Evolutionary conservation across 805 yeast genomes (phyloP).

Genomic region (Yarrowia sp.): DNA sequence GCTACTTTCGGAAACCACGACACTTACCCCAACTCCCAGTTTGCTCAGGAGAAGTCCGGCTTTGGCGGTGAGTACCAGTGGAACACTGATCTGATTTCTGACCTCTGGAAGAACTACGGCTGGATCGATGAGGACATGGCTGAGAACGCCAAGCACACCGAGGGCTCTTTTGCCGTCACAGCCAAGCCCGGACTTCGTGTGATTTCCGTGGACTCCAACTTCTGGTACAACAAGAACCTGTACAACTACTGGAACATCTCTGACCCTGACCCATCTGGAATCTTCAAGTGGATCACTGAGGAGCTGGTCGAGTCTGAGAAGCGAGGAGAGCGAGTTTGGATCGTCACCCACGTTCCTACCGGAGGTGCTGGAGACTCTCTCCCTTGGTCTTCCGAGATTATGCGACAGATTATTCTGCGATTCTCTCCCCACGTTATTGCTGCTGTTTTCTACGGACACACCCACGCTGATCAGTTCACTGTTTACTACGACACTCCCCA

Average conservation of each 20-base stretch:
- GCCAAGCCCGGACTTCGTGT: constrained; percentile 58
- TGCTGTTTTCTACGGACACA: constrained; percentile 67
- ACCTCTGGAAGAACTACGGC: constrained; percentile 47
- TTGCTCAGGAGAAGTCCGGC: constrained; percentile 53
- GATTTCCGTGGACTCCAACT: constrained; percentile 63
- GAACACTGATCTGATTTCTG: constrained; percentile 50
- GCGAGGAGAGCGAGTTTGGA: constrained; percentile 63
- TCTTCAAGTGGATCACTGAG: constrained; percentile 56
- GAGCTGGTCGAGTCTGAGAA: constrained; percentile 60
- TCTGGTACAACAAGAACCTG: constrained; percentile 62
- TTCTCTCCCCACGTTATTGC: constrained; percentile 69
- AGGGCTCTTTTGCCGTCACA: constrained; percentile 59
- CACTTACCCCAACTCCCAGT: constrained; percentile 67
- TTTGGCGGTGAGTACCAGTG: constrained; percentile 46
- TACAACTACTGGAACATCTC: constrained; percentile 50
- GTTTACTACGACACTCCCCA: constrained; percentile 53
- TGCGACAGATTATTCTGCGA: constrained; percentile 58
- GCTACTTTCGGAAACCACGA: constrained; percentile 72
- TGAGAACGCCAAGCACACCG: constrained; percentile 37
- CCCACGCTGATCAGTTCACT: constrained; percentile 66
- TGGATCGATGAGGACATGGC: constrained; percentile 43
- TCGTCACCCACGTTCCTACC: constrained; percentile 65
- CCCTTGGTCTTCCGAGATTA: constrained; percentile 58
- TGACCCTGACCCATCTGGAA: constrained; percentile 62
- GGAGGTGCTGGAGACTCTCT: constrained; percentile 50